Percentiles rank a stretch among this genome's conserved stretches.
phyloP scores from a whole-genome alignment of 2,329 filamentous ascomycete species.

The Thermochaetoides dissita region DNA sequence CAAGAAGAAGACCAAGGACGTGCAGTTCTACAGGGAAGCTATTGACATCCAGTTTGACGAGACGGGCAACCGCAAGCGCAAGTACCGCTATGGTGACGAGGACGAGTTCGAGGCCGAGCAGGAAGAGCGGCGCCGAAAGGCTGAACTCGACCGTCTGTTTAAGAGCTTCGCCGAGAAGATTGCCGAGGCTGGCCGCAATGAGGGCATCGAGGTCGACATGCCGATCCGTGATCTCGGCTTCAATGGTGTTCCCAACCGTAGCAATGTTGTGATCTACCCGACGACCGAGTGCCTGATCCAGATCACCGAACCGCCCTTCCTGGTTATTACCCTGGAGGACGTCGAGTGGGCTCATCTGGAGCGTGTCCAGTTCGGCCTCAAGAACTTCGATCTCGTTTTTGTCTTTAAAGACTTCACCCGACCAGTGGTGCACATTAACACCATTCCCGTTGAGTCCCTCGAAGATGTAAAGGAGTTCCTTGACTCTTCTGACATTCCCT shows the following conservation, averaged over 20 bases:
- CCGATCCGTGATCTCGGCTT: slow-evolving; percentile 94
- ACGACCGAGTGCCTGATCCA: slow-evolving; percentile 96
- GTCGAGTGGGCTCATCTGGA: slow-evolving; percentile 94
- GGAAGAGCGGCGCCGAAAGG: slow-evolving; percentile 79
- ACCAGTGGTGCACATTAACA: slow-evolving; percentile 89
- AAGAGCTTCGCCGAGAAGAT: slow-evolving; percentile 96
- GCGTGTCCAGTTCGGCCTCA: slow-evolving; percentile 88
- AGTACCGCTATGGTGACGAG: slow-evolving; percentile 94
- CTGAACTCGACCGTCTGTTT: slow-evolving; percentile 90
- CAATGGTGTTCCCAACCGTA: slow-evolving; percentile 89
- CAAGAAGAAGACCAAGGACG: slow-evolving; percentile 93
- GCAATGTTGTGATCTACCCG: slow-evolving; percentile 88
- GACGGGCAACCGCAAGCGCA: slow-evolving; percentile 93
- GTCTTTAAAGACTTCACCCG: slow-evolving; percentile 95
- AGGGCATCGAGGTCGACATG: slow-evolving; percentile 87
- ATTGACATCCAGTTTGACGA: slow-evolving; percentile 98
- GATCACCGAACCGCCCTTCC: slow-evolving; percentile 90
- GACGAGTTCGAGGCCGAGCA: slow-evolving; percentile 98
- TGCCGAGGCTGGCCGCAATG: slow-evolving; percentile 81
- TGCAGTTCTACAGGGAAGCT: slow-evolving; percentile 95
- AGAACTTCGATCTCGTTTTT: slow-evolving; percentile 98
- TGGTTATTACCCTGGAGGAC: slow-evolving; percentile 87
- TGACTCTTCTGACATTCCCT: slow-evolving; percentile 88
- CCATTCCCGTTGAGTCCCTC: slow-evolving; percentile 86
- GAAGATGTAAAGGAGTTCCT: slow-evolving; percentile 97